Conservation (phyloP, 2,329 filamentous ascomycete genomes). For the Trichocomaceae sp. region DNA sequence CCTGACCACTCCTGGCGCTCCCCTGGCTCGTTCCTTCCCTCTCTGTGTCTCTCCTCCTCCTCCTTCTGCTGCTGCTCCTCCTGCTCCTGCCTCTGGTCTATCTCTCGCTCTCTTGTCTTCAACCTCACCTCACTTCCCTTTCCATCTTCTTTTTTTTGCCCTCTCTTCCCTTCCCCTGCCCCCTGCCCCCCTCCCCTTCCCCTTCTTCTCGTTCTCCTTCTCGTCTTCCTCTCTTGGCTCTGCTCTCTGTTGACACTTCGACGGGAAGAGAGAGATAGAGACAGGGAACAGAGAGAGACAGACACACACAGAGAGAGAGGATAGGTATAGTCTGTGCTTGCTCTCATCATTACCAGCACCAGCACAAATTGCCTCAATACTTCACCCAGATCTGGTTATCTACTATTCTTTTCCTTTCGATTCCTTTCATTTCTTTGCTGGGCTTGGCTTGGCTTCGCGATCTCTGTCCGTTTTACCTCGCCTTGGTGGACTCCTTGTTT, state of each 20-base stretch:
- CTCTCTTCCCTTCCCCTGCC: conserved; percentile 16
- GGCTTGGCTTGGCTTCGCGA: conserved; percentile 27
- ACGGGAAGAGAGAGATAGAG: neutral
- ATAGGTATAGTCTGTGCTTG: neutral
- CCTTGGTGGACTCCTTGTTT: conserved; percentile 3
- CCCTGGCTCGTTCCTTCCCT: conserved; percentile 22
- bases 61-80: conserved; percentile 31
- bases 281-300: too few relatives aligned
- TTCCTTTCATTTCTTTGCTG: conserved; percentile 17
- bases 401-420: conserved; percentile 19
- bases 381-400: conserved; percentile 10
- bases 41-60: conserved; percentile 30
- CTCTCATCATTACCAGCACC: neutral
- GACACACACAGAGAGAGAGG: neutral
- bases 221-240: neutral
- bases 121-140: neutral
- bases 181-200: conserved; percentile 8
- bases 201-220: neutral
- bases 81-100: conserved; percentile 19
- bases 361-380: neutral
- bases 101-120: conserved; percentile 16
- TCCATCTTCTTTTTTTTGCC: conserved; percentile 8
- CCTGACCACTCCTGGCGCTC: conserved; percentile 16
- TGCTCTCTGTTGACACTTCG: conserved; percentile 2
- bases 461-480: conserved; percentile 17